Evolutionary conservation across 805 yeast species (phyloP).

Genomic region (Zygosaccharomyces bisporus): DNA sequence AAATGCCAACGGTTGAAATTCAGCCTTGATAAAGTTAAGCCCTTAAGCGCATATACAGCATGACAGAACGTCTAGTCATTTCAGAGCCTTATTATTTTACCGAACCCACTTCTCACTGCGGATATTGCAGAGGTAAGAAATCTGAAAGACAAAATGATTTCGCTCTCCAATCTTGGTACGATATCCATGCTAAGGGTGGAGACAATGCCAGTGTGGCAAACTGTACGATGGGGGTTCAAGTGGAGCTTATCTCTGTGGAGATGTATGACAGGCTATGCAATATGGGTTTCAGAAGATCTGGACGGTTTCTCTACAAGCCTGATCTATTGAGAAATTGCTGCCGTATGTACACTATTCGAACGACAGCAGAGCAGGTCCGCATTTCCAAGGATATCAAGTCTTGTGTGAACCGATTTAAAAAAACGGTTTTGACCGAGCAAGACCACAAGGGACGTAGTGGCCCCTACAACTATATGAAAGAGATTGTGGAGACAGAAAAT

Average conservation of each 20-base stretch:
- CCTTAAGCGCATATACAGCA: no score
- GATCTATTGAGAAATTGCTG: slow-evolving; percentile 76
- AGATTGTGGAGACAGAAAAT: slow-evolving; percentile 40
- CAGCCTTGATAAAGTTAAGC: not conserved
- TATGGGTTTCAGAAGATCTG: slow-evolving; percentile 77
- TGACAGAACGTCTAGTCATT: slow-evolving; percentile 35
- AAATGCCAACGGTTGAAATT: not conserved
- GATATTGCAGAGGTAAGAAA: slow-evolving; percentile 63
- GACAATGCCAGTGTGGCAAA: slow-evolving; percentile 18
- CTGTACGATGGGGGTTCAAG: slow-evolving; percentile 40
- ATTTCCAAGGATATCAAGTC: slow-evolving; percentile 65
- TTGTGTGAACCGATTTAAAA: slow-evolving; percentile 55
- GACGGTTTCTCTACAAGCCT: slow-evolving; percentile 59
- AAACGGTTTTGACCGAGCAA: slow-evolving; percentile 11
- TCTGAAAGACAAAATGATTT: slow-evolving; percentile 39
- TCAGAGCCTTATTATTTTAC: slow-evolving; percentile 45
- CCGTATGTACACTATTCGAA: slow-evolving; percentile 71
- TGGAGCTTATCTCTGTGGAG: slow-evolving; percentile 44
- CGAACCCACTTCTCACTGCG: slow-evolving; percentile 49
- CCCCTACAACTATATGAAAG: slow-evolving; percentile 32
- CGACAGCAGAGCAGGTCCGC: slow-evolving; percentile 45
- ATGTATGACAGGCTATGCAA: slow-evolving; percentile 66
- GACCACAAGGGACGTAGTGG: slow-evolving; percentile 1
- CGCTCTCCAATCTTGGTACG: slow-evolving; percentile 39
- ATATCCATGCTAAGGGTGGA: slow-evolving; percentile 10